phyloP scores from a whole-genome alignment of 345 rosid genomes.

The Citrus sinensis region DNA sequence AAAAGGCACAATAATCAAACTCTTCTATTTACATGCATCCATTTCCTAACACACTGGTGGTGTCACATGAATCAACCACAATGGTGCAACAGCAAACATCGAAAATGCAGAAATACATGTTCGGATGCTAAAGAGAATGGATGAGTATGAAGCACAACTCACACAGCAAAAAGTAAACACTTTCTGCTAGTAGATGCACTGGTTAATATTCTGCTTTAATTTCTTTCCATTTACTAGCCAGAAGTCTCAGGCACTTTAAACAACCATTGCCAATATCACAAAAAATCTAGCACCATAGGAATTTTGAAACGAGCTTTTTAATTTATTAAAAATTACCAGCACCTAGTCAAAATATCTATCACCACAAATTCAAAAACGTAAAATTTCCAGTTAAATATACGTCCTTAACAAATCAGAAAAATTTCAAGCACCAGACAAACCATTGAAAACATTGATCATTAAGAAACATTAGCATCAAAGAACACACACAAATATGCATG shows the following conservation, averaged over 20 bases:
- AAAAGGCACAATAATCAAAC: background rate
- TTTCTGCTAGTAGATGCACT: background rate
- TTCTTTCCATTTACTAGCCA: background rate
- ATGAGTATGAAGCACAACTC: conserved; percentile 4
- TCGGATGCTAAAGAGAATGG: background rate
- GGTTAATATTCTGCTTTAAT: background rate
- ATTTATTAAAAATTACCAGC: background rate
- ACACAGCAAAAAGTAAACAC: background rate
- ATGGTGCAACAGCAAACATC: background rate
- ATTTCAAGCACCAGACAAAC: background rate
- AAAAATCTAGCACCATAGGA: background rate
- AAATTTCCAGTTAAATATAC: background rate
- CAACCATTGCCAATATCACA: background rate
- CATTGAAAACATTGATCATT: background rate
- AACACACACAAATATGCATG: background rate
- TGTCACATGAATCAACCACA: background rate
- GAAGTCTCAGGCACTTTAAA: background rate
- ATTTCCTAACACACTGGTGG: background rate
- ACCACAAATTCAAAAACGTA: background rate
- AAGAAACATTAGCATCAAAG: background rate
- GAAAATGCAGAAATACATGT: background rate
- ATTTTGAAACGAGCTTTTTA: background rate
- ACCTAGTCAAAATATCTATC: background rate
- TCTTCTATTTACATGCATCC: background rate
- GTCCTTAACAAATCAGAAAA: background rate